Conservation (phyloP, 1,284 basidiomycete species). For the Cystobasidium sp. region DNA sequence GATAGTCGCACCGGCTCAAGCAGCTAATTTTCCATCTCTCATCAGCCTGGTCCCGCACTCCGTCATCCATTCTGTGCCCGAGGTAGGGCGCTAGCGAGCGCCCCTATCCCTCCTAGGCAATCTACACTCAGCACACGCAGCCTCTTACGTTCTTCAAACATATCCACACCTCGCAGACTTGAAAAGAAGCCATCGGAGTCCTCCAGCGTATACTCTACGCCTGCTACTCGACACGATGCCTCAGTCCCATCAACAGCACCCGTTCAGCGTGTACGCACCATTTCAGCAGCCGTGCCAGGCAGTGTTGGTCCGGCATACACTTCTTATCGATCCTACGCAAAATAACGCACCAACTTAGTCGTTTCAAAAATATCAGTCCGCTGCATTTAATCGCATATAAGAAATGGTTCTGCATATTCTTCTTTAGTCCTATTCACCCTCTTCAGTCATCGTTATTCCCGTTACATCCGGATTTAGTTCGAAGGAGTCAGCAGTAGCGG, state of each 20-base stretch:
- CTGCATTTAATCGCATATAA: no score
- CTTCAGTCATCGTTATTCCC: no score
- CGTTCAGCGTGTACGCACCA: slow-evolving; percentile 22
- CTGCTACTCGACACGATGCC: slow-evolving; percentile 12
- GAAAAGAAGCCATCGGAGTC: slow-evolving; percentile 29
- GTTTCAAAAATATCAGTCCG: no score
- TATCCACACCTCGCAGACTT: slow-evolving; percentile 34
- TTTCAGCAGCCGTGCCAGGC: slow-evolving; percentile 22
- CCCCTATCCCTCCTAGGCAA: slow-evolving; percentile 17
- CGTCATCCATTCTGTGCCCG: slow-evolving; percentile 78
- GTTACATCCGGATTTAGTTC: no score
- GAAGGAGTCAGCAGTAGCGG: no score
- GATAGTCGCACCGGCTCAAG: neutral
- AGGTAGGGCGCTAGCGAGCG: slow-evolving; percentile 7
- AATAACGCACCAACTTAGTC: neutral
- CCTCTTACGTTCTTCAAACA: slow-evolving; percentile 27
- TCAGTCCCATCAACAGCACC: slow-evolving; percentile 34
- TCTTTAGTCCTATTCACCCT: no score
- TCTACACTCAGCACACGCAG: slow-evolving; percentile 27
- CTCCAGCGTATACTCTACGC: slow-evolving; percentile 23
- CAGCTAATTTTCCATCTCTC: neutral
- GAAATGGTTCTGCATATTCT: no score
- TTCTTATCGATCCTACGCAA: slow-evolving; percentile 31
- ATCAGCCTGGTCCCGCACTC: slow-evolving; percentile 56
- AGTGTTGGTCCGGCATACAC: slow-evolving; percentile 29